Conservation (phyloP, 306 rosid species). For the Begonia peltatifolia region DNA sequence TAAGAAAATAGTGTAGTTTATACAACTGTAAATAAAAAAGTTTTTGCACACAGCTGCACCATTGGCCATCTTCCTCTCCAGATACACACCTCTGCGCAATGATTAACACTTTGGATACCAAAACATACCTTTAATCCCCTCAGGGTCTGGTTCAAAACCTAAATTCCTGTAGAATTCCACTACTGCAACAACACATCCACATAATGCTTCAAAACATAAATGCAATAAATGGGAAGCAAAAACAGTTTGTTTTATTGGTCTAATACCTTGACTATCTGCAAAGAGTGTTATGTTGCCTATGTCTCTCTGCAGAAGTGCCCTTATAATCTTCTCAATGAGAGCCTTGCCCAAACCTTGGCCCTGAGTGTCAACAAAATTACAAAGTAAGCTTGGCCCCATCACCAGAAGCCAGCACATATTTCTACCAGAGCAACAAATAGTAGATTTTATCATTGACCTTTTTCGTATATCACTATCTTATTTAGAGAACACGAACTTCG, state of each 20-base stretch:
- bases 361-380: slow-evolving; percentile 9
- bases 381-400: too few relatives aligned
- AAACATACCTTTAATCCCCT: slow-evolving; percentile 96
- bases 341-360: slow-evolving; percentile 97
- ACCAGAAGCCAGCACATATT: too few relatives aligned
- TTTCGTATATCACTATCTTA: too few relatives aligned
- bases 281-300: slow-evolving; percentile 86
- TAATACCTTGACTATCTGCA: slow-evolving; percentile 86
- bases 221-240: background rate
- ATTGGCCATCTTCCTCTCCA: too few relatives aligned
- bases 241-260: background rate
- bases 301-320: slow-evolving; percentile 79
- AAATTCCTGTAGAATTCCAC: slow-evolving; percentile 81
- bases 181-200: slow-evolving; percentile 39
- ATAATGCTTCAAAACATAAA: background rate
- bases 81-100: background rate
- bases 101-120: slow-evolving; percentile 65
- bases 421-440: too few relatives aligned
- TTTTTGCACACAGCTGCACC: too few relatives aligned
- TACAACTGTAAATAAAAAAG: too few relatives aligned
- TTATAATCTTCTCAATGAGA: slow-evolving; percentile 76
- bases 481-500: too few relatives aligned
- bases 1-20: too few relatives aligned
- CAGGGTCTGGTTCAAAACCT: slow-evolving; percentile 93
- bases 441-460: too few relatives aligned